Base-by-base conservation (phyloP, 2,329 filamentous ascomycete genomes). In the Colletotrichum destructivum region DNA sequence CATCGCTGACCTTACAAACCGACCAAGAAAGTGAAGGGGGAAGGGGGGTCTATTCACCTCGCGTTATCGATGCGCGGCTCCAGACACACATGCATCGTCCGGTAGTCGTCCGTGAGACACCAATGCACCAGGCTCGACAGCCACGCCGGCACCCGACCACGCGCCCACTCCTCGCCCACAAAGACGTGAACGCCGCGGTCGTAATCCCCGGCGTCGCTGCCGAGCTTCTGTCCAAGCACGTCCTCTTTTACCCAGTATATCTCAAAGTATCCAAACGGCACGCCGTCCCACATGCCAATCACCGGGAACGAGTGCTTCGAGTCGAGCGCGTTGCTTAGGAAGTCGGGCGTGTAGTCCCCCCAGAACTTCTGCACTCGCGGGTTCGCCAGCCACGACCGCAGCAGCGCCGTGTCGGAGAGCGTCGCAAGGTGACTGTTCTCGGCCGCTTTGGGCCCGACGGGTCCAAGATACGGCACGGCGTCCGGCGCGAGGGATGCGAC, bases 211-310 rank as follows among this genome's bases (percentile, higher is more conserved):
- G 91, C 90, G 4, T 89, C 87, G 26, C 87, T 87, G 0, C 91
- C 87, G 4, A 97, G 82, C 74, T 94, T 87, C 59, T 87, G 88
- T 0, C 94, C 94, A 0, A 99, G 81, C 0, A 86, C 84, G 78
- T 98, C 96, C 79, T 99, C 96, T 78, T 97, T 98, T 4, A 96
- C 94, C 96, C 96, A 99, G 83, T 99, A 99, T 44, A 99, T 88
- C 84, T 99, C 96, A 79, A 99, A 98, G 80, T 97, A 99, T 0
- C 95, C 96, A 83, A 98, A 99, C 0, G 96, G 96, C 72, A 96
- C 92, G 13, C 94, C 95, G 76, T 98, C 94, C 94, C 96, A 99
- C 79, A 95, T 92, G 0, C 94, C 96, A 72, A 98, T 96, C 0
- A 92, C 94, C 0, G 96, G 96, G 81, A 98, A 98, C 11, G 92